Evolutionary conservation across 2,329 filamentous ascomycete species (phyloP).

Genomic region (Talaromyces sp.): DNA sequence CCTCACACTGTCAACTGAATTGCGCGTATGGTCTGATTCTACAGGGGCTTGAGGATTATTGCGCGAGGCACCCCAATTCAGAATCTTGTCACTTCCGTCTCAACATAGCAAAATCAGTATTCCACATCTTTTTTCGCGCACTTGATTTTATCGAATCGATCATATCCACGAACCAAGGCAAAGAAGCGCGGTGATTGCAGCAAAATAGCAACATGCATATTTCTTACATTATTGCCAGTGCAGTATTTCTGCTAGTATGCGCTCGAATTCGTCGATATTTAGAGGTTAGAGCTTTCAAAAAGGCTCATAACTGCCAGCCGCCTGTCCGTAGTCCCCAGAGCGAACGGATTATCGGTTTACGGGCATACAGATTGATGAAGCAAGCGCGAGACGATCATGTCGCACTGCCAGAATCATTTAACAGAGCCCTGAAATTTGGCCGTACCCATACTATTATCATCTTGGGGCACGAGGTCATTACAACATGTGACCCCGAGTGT

Average conservation of each 20-base stretch:
- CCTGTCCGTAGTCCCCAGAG: not conserved
- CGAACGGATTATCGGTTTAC: not conserved
- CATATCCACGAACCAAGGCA: not conserved
- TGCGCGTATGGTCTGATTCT: not conserved
- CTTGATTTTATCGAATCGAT: not conserved
- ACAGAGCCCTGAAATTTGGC: not conserved
- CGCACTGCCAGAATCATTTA: not conserved
- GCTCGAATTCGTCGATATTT: not conserved
- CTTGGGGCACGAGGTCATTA: not conserved
- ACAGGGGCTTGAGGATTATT: too few species aligned
- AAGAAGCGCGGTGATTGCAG: not conserved
- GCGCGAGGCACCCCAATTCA: not conserved
- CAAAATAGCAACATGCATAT: not conserved
- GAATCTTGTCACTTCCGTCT: not conserved
- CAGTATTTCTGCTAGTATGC: not conserved
- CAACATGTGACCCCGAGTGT: not conserved
- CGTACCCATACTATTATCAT: not conserved
- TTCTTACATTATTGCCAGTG: not conserved
- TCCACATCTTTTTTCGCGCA: not conserved
- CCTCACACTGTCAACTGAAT: not conserved
- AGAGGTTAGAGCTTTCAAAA: not conserved
- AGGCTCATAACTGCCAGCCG: not conserved
- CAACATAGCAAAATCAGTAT: not conserved
- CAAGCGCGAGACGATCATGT: not conserved
- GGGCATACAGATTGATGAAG: not conserved